These are phyloP conservation scores for Umbellularia californica DNA, from an alignment of 164 flowering plant species.

Conservation along the genomic window DNA sequence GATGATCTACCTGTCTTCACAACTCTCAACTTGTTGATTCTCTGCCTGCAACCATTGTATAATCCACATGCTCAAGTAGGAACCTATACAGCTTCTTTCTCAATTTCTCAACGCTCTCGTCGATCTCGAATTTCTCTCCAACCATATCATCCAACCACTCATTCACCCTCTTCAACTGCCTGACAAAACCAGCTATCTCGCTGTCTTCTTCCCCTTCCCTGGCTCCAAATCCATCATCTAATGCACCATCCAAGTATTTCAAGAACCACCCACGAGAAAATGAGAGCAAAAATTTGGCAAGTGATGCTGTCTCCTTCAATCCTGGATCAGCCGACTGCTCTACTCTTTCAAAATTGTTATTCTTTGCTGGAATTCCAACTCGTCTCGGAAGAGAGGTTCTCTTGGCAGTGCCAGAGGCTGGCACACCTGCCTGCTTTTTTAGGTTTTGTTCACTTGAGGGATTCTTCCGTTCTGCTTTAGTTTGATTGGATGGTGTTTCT, in stretches of 20 bases:
- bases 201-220: slow-evolving; percentile 17
- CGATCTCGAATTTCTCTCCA: slow-evolving; percentile 25
- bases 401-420: slow-evolving; percentile 18
- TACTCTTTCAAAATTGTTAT: slow-evolving; percentile 19
- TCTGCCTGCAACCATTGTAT: slow-evolving; percentile 18
- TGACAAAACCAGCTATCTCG: slow-evolving; percentile 33
- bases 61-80: slow-evolving; percentile 49
- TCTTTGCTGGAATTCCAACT: slow-evolving; percentile 14
- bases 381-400: slow-evolving; percentile 15
- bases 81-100: slow-evolving; percentile 51
- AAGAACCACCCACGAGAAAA: slow-evolving; percentile 53
- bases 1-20: background rate
- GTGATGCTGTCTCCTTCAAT: slow-evolving; percentile 34
- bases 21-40: slow-evolving; percentile 6
- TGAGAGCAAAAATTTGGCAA: slow-evolving; percentile 33
- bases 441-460: slow-evolving; percentile 26
- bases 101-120: slow-evolving; percentile 42
- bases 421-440: slow-evolving; percentile 6
- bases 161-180: slow-evolving; percentile 57
- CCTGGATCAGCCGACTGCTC: slow-evolving; percentile 27
- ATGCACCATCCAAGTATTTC: slow-evolving; percentile 45
- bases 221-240: slow-evolving; percentile 34
- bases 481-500: slow-evolving; percentile 25
- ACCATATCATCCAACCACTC: slow-evolving; percentile 50
- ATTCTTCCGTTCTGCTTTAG: slow-evolving; percentile 10